A percentile compares a stretch with the other conserved stretches of the same genome.
phyloP scores from a whole-genome alignment of 805 yeast genomes.

The Huiozyma naganishii region DNA sequence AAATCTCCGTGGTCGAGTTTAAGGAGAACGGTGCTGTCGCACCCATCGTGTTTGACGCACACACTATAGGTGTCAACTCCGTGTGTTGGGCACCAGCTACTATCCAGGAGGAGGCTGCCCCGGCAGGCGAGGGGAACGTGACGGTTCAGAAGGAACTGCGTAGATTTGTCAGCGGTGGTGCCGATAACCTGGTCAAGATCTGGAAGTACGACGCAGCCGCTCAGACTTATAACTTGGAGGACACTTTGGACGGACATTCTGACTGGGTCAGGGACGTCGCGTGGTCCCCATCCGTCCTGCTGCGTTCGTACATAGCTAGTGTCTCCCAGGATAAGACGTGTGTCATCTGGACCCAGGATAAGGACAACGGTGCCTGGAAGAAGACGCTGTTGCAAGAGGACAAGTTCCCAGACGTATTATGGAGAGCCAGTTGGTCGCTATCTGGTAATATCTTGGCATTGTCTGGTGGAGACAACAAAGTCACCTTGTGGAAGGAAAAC shows the following conservation, averaged over 20 bases:
- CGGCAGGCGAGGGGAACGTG: slow-evolving; percentile 21
- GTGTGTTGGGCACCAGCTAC: slow-evolving; percentile 85
- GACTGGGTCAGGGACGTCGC: slow-evolving; percentile 99
- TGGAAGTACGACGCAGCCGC: slow-evolving; percentile 61
- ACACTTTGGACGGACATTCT: slow-evolving; percentile 74
- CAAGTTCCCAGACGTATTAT: slow-evolving; percentile 90
- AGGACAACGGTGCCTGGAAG: slow-evolving; percentile 60
- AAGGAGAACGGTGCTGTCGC: slow-evolving; percentile 77
- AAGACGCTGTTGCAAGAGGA: slow-evolving; percentile 64
- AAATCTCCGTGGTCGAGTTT: slow-evolving; percentile 81
- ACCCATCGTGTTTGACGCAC: slow-evolving; percentile 54
- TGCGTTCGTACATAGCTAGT: slow-evolving; percentile 84
- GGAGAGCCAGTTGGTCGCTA: slow-evolving; percentile 97
- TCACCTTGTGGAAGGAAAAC: slow-evolving; percentile 93
- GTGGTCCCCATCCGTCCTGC: slow-evolving; percentile 89
- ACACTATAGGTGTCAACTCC: slow-evolving; percentile 86
- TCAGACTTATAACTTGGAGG: slow-evolving; percentile 59
- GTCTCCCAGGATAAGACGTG: slow-evolving; percentile 96
- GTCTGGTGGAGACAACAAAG: slow-evolving; percentile 92
- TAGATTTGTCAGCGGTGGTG: slow-evolving; percentile 87
- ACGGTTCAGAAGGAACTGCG: slow-evolving; percentile 38
- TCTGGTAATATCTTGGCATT: slow-evolving; percentile 93
- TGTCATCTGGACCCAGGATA: slow-evolving; percentile 86
- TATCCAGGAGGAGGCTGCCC: slow-evolving; percentile 19
- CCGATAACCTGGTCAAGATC: slow-evolving; percentile 85